Percentiles rank a stretch among this genome's conserved stretches.
Conservation (phyloP, 306 rosid species). For the Rubus parviflorus region DNA sequence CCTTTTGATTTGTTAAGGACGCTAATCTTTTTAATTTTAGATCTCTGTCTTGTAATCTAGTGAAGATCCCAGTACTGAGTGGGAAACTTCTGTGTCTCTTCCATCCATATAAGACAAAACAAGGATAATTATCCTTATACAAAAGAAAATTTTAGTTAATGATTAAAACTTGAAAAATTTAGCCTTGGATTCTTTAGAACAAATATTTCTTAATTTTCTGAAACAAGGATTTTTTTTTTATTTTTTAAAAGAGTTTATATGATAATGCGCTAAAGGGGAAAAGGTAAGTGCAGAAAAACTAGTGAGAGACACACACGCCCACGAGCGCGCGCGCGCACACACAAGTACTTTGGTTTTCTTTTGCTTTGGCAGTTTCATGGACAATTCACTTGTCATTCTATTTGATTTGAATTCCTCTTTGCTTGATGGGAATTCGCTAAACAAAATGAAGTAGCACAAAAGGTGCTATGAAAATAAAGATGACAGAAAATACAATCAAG, state of each 20-base stretch:
- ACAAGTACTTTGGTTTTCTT: not conserved
- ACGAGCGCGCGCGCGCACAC: not conserved
- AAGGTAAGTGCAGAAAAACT: not conserved
- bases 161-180: not conserved
- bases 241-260: not conserved
- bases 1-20: not conserved
- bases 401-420: slow-evolving; percentile 11
- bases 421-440: slow-evolving; percentile 14
- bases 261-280: not conserved
- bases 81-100: not conserved
- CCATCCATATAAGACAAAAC: not conserved
- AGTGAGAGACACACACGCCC: not conserved
- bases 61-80: not conserved
- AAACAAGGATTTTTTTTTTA: too few species aligned
- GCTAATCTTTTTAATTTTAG: not conserved
- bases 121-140: not conserved
- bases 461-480: not conserved
- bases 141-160: not conserved
- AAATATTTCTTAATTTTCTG: not conserved
- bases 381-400: slow-evolving; percentile 9
- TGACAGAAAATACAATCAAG: not conserved
- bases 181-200: not conserved
- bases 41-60: not conserved
- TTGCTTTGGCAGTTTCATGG: not conserved
- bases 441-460: not conserved